Evolutionary conservation across 768 basidiomycete genomes (phyloP).

Genomic region (Rhodosporidiobolus sp.): DNA sequence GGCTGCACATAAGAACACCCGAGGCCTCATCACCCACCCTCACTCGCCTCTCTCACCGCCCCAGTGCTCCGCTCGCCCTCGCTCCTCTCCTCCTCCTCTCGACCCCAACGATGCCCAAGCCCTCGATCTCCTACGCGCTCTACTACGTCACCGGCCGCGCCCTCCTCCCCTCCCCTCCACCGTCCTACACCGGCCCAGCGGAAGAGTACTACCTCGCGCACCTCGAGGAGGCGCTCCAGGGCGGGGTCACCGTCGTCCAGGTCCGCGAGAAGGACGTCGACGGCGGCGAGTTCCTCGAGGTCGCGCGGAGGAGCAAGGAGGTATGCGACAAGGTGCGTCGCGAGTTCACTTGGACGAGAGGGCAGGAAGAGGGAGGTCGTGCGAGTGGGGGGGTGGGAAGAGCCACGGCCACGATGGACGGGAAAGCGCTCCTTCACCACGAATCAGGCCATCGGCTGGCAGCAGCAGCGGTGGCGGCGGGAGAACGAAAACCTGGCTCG

Average conservation of each 20-base stretch:
- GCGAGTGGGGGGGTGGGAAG: background rate
- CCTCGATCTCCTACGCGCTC: constrained; percentile 54
- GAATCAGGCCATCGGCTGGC: too few species aligned
- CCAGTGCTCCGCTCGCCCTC: too few species aligned
- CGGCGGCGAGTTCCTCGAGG: constrained; percentile 76
- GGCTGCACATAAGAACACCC: too few species aligned
- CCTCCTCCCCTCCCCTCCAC: constrained; percentile 62
- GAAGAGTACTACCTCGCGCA: constrained; percentile 65
- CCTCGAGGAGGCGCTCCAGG: constrained; percentile 75
- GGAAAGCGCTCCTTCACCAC: too few species aligned
- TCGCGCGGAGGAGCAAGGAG: constrained; percentile 66
- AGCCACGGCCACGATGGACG: too few species aligned
- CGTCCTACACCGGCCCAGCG: background rate
- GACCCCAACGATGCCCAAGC: constrained; percentile 40
- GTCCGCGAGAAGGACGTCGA: constrained; percentile 69
- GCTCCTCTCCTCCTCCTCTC: background rate
- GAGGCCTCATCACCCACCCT: too few species aligned
- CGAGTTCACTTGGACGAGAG: background rate
- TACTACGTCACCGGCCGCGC: constrained; percentile 85
- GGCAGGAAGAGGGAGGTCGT: background rate
- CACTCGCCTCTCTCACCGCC: too few species aligned
- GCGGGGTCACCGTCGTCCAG: constrained; percentile 86
- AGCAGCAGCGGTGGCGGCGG: too few species aligned
- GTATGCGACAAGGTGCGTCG: constrained; percentile 60
- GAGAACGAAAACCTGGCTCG: too few species aligned